Evolutionary conservation across 2,329 filamentous ascomycete species (phyloP).

Genomic region (Ambrosiella xylebori): DNA sequence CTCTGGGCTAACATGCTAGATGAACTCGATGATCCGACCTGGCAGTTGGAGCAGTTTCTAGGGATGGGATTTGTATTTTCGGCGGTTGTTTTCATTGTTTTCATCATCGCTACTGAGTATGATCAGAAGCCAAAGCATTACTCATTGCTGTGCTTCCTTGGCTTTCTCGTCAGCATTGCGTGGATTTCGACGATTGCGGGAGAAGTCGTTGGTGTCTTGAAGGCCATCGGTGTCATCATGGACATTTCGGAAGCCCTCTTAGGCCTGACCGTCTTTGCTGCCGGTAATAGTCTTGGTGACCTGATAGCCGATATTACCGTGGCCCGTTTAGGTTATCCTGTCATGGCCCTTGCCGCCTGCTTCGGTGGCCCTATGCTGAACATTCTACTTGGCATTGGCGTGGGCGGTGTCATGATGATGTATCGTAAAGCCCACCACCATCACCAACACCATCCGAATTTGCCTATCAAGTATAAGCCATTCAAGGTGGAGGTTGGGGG

Average conservation of each 20-base stretch:
- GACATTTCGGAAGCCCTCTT: constrained; percentile 90
- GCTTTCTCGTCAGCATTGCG: constrained; percentile 78
- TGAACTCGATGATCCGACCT: constrained; percentile 35
- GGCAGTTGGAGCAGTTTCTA: constrained; percentile 36
- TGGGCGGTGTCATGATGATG: constrained; percentile 79
- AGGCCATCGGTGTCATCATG: constrained; percentile 79
- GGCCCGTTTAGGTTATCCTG: constrained; percentile 78
- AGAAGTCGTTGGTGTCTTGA: constrained; percentile 88
- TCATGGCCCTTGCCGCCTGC: constrained; percentile 88
- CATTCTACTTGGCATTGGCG: constrained; percentile 84
- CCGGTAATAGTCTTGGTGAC: constrained; percentile 88
- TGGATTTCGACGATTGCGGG: constrained; percentile 96
- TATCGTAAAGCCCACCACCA: constrained; percentile 51
- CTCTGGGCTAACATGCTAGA: constrained; percentile 52
- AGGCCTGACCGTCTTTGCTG: constrained; percentile 87
- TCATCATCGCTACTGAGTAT: constrained; percentile 53
- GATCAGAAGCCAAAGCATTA: constrained; percentile 55
- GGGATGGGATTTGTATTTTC: constrained; percentile 53
- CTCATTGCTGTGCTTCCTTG: constrained; percentile 66
- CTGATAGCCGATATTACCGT: constrained; percentile 90
- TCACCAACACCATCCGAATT: constrained; percentile 43
- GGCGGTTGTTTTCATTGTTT: constrained; percentile 42
- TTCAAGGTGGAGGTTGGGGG: constrained; percentile 74
- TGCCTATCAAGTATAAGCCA: constrained; percentile 48
- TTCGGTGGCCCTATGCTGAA: constrained; percentile 99